A percentile compares a stretch with the other conserved stretches of the same genome.
phyloP scores from a whole-genome alignment of 73 alveolate species.

The Durusdinium trenchii region DNA sequence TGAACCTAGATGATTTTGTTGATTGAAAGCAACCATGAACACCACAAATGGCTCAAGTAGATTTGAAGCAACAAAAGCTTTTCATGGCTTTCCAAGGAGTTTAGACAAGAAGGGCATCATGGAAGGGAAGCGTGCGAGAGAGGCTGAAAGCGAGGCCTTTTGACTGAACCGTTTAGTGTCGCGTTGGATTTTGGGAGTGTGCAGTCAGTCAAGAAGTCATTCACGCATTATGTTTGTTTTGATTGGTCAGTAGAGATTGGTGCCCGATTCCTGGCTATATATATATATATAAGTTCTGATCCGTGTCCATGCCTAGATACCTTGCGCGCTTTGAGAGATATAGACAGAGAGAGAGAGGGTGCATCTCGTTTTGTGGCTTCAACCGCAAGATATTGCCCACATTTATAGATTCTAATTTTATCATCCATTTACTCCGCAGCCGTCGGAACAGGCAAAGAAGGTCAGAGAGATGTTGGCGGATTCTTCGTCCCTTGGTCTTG shows the following conservation, averaged over 20 bases:
- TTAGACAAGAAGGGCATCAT: constrained; percentile 87
- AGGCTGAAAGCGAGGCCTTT: constrained; percentile 64
- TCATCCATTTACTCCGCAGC: background rate
- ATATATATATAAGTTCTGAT: no score
- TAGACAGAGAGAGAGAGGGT: no score
- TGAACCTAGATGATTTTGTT: background rate
- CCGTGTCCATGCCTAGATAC: no score
- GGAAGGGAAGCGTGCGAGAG: constrained; percentile 84
- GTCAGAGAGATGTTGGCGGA: constrained; percentile 86
- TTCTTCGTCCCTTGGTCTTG: constrained; percentile 28
- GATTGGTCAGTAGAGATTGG: background rate
- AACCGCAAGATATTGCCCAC: no score
- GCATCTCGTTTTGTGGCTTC: no score
- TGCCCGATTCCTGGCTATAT: background rate
- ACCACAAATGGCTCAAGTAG: background rate
- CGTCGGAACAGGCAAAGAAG: constrained; percentile 63
- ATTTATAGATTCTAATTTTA: no score
- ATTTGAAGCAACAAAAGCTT: background rate
- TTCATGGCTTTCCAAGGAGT: background rate
- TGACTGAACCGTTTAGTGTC: background rate
- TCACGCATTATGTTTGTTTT: no score
- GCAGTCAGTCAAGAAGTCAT: no score
- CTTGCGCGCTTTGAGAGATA: no score
- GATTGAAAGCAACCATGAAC: background rate
- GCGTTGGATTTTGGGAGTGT: background rate